phyloP scores from a whole-genome alignment of 176 grass and related monocot species.

The Rhipidocladum racemiflorum region DNA sequence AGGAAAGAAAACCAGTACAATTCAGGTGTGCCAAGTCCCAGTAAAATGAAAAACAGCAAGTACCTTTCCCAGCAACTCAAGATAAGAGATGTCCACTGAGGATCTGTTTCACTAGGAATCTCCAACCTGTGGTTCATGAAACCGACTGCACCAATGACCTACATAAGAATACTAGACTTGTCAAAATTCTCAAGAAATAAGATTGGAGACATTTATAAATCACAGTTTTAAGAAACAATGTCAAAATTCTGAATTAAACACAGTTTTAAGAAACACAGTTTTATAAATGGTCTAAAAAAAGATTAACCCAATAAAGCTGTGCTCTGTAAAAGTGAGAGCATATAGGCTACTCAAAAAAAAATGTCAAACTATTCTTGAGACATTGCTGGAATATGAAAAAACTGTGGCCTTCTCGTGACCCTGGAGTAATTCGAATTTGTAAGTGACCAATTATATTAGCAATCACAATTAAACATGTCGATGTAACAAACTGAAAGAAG shows the following conservation, averaged over 20 bases:
- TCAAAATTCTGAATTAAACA: no score
- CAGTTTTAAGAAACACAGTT: no score
- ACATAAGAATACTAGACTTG: not conserved
- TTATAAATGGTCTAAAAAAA: not conserved
- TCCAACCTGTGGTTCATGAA: constrained; percentile 97
- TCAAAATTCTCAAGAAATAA: not conserved
- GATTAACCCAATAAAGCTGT: not conserved
- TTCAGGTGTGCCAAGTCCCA: no score
- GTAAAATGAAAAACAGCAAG: not conserved
- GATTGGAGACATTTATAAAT: no score
- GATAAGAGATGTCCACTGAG: constrained; percentile 79
- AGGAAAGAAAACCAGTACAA: not conserved
- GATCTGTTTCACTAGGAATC: constrained; percentile 68
- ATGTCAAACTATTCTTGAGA: not conserved
- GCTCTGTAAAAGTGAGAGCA: not conserved
- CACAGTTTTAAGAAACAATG: no score
- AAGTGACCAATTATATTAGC: not conserved
- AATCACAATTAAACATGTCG: not conserved
- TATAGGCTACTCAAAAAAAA: not conserved
- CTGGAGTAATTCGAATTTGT: not conserved
- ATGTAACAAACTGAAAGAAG: not conserved
- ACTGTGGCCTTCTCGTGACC: not conserved
- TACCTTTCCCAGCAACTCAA: constrained; percentile 94
- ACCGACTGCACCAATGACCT: constrained; percentile 90
- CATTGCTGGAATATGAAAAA: constrained; percentile 18